Evolutionary conservation across 768 basidiomycete genomes (phyloP).

Genomic region (Hericium erinaceus): DNA sequence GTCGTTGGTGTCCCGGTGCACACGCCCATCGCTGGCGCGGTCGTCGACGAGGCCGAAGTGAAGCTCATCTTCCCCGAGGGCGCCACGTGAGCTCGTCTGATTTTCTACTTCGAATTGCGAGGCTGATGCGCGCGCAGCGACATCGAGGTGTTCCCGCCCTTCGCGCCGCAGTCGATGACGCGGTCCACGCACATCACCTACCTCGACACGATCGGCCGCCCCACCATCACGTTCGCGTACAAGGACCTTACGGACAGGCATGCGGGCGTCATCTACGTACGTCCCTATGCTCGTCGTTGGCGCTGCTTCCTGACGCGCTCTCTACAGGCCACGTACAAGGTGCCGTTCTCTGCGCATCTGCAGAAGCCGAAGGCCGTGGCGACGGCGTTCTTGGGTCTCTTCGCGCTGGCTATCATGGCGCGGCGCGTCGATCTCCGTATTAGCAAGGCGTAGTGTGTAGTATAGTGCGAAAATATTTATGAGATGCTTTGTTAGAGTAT

Average conservation of each 20-base stretch:
- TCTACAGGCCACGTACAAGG: conserved; percentile 78
- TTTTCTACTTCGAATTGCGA: background rate
- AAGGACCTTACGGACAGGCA: conserved; percentile 72
- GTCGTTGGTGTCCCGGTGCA: conserved; percentile 79
- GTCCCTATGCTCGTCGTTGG: conserved; percentile 23
- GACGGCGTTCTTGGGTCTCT: conserved; percentile 58
- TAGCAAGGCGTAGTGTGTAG: conserved; percentile 25
- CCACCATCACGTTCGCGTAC: conserved; percentile 66
- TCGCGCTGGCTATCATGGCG: conserved; percentile 37
- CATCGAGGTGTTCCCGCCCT: conserved; percentile 68
- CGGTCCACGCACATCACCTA: conserved; percentile 74
- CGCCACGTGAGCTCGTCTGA: conserved; percentile 63
- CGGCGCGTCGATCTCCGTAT: conserved; percentile 47
- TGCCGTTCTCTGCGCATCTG: conserved; percentile 71
- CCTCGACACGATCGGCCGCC: conserved; percentile 87
- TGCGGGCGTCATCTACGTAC: conserved; percentile 70
- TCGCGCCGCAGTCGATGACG: conserved; percentile 54
- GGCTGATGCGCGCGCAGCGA: conserved; percentile 39
- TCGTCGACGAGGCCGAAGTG: conserved; percentile 72
- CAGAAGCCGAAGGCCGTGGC: conserved; percentile 81
- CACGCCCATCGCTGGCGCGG: conserved; percentile 70
- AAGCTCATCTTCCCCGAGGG: conserved; percentile 87
- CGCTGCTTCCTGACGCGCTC: conserved; percentile 4
- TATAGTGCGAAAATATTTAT: background rate
- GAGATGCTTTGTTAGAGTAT: no score